Conservation (phyloP, 768 basidiomycete species). For the Fomitopsis serialis region DNA sequence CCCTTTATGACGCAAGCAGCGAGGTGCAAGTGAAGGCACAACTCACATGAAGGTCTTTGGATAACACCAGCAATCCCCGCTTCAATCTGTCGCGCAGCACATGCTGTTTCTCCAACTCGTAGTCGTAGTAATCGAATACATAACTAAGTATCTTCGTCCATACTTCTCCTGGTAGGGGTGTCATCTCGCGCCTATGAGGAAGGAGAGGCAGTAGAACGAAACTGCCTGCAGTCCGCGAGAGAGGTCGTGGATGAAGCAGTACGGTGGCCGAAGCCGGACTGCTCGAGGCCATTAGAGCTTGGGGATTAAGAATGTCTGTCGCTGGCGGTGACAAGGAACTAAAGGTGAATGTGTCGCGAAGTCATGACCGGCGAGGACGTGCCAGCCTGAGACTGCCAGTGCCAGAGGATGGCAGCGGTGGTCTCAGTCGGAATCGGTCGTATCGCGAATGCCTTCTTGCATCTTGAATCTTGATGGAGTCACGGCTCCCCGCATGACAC, state of each 20-base stretch:
- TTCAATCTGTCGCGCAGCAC: constrained; percentile 9
- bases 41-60: constrained; percentile 15
- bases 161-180: constrained; percentile 61
- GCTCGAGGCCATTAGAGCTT: not conserved
- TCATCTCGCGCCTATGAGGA: constrained; percentile 44
- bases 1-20: not conserved
- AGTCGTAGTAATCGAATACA: constrained; percentile 19
- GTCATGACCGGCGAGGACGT: not conserved
- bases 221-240: constrained; percentile 50
- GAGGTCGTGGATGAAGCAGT: constrained; percentile 63
- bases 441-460: not conserved
- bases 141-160: constrained; percentile 60
- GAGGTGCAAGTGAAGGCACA: constrained; percentile 5
- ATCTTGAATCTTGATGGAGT: not conserved
- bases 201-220: constrained; percentile 67
- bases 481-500: not conserved
- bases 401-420: not conserved
- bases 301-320: not conserved
- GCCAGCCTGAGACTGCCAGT: too few relatives aligned
- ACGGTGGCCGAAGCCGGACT: constrained; percentile 17
- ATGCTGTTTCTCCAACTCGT: constrained; percentile 2
- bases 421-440: not conserved
- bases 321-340: not conserved
- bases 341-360: not conserved
- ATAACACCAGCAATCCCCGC: constrained; percentile 22